These are phyloP conservation scores for Debaryomyces nepalensis DNA, from an alignment of 1,139 yeast species.

Conservation along the genomic window DNA sequence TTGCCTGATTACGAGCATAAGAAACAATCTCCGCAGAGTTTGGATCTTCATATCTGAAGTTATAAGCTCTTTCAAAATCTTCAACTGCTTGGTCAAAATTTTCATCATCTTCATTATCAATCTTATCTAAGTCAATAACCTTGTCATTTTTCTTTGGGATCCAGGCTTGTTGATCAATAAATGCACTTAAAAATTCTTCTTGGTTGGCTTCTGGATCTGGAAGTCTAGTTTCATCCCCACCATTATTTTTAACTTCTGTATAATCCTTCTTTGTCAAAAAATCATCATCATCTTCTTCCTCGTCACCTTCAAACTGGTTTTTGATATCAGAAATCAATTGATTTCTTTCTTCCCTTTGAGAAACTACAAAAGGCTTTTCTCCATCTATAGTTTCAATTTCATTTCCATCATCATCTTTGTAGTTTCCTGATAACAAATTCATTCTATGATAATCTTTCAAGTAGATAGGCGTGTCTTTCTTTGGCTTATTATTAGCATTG, in stretches of 20 bases:
- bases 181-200: slow-evolving; percentile 72
- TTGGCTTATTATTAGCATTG: slow-evolving; percentile 12
- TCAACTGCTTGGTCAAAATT: slow-evolving; percentile 94
- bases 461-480: slow-evolving; percentile 75
- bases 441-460: slow-evolving; percentile 92
- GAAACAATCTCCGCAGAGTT: slow-evolving; percentile 88
- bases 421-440: slow-evolving; percentile 68
- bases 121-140: slow-evolving; percentile 57
- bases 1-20: slow-evolving; percentile 96
- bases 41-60: slow-evolving; percentile 93
- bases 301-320: slow-evolving; percentile 57
- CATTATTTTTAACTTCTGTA: slow-evolving; percentile 16
- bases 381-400: slow-evolving; percentile 55
- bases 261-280: slow-evolving; percentile 60
- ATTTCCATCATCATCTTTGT: slow-evolving; percentile 49
- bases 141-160: slow-evolving; percentile 67
- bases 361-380: slow-evolving; percentile 70
- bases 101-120: slow-evolving; percentile 72
- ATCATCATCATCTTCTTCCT: slow-evolving; percentile 48
- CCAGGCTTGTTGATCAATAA: slow-evolving; percentile 85
- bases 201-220: slow-evolving; percentile 75
- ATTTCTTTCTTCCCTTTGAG: slow-evolving; percentile 75
- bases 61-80: slow-evolving; percentile 87
- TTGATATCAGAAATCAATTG: slow-evolving; percentile 77
- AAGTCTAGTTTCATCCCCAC: slow-evolving; percentile 32